phyloP scores from a whole-genome alignment of 306 rosid species.

The Sphenostylis stenocarpa region DNA sequence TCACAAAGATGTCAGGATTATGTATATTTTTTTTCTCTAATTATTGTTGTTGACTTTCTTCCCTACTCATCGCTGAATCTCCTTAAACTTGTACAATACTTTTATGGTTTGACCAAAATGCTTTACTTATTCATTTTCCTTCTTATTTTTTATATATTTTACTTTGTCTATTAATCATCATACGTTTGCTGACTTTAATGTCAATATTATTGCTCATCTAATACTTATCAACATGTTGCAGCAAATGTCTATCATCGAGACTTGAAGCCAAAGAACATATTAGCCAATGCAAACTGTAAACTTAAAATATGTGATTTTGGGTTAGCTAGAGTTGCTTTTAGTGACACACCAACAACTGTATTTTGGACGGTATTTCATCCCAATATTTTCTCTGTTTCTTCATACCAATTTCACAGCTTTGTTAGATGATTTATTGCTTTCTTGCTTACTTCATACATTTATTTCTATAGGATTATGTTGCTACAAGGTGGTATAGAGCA shows the following conservation, averaged over 20 bases:
- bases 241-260: constrained; percentile 98
- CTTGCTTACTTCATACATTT: constrained; percentile 8
- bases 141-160: not conserved
- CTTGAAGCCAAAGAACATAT: constrained; percentile 92
- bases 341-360: constrained; percentile 81
- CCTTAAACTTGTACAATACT: not conserved
- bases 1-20: not conserved
- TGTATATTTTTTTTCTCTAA: not conserved
- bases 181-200: constrained; percentile 8
- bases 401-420: not conserved
- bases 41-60: not conserved
- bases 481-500: constrained; percentile 99
- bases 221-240: constrained; percentile 48
- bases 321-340: constrained; percentile 91
- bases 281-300: constrained; percentile 97
- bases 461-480: constrained; percentile 82
- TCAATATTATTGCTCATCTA: constrained; percentile 28
- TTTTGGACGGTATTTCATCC: constrained; percentile 86
- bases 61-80: not conserved
- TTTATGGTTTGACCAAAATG: not conserved
- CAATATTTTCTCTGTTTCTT: constrained; percentile 5
- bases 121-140: not conserved
- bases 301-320: constrained; percentile 98
- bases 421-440: constrained; percentile 6
- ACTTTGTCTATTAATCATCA: not conserved